These are phyloP conservation scores for Leptographium radiaticola DNA, from an alignment of 2,329 filamentous ascomycete species.

Conservation along the genomic window DNA sequence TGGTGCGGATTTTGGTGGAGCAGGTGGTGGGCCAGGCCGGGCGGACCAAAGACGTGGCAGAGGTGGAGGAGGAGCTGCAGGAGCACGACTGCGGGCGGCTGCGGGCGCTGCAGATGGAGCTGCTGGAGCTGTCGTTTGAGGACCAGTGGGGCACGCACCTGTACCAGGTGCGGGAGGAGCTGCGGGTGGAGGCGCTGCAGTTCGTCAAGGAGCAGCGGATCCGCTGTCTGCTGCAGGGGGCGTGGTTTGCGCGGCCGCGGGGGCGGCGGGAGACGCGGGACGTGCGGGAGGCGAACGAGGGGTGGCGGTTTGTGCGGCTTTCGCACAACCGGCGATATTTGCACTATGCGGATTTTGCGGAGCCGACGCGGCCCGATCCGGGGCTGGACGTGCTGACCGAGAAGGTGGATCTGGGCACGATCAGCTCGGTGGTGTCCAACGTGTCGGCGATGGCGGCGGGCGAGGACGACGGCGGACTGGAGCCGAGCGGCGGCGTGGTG, in stretches of 20 bases:
- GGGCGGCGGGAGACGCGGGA: conserved; percentile 20
- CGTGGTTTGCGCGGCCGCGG: conserved; percentile 61
- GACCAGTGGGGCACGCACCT: conserved; percentile 89
- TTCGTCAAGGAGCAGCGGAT: conserved; percentile 97
- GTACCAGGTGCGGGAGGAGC: conserved; percentile 76
- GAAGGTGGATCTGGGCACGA: conserved; percentile 74
- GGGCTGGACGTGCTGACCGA: conserved; percentile 60
- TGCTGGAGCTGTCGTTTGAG: conserved; percentile 83
- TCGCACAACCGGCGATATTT: conserved; percentile 85
- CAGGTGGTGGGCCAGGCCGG: conserved; percentile 74
- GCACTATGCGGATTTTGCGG: conserved; percentile 76
- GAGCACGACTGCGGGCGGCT: conserved; percentile 71
- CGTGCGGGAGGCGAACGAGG: conserved; percentile 24
- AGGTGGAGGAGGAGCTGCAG: conserved; percentile 78
- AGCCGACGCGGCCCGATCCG: conserved; percentile 51
- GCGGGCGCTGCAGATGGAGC: conserved; percentile 82
- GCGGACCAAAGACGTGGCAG: conserved; percentile 70
- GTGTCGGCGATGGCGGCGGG: conserved; percentile 55
- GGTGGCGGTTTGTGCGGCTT: conserved; percentile 75
- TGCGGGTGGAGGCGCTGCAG: conserved; percentile 81
- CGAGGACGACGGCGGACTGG: conserved; percentile 29
- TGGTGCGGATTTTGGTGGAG: conserved; percentile 80
- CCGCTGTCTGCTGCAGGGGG: conserved; percentile 73
- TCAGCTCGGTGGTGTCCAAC: conserved; percentile 90
- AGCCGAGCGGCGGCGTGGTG: conserved; percentile 13